Evolutionary conservation across 129 eudicot species (phyloP), one percentile per base, ranked within the genome.

Genomic region (Daucus carota): DNA sequence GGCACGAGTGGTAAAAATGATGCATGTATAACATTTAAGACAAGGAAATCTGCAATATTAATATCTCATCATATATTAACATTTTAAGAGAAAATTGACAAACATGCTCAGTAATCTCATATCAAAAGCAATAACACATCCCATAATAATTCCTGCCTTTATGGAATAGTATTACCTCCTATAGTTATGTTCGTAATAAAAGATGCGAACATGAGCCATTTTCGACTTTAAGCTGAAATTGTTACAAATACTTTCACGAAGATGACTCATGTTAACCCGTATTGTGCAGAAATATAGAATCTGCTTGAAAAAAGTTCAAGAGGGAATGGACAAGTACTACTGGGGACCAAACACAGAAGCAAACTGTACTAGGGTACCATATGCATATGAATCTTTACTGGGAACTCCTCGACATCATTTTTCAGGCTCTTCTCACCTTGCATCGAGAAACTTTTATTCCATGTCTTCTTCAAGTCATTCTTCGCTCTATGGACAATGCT

Each of bases 241-340:
- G n/a, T n/a, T n/a, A 24, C 5, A 62, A 28, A 62, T 6, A 54
- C 29, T 8, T 8, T n/a, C 29, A 10, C 4, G 4, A 24, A 50
- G n/a, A 52, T 2, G 1, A 48, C 18, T 48, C 29, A 41, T 43
- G 12, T 24, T 43, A 41, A 28, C 34, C 13, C 31, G 29, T 42
- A 43, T 26, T 72, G 20, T 50, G 72, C 86, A 83, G 86, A 83
- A 83, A 62, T 71, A 67, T 46, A 75, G 86, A 22, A 38, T 54
- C 14, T 10, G 60, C 60, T 12, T 72, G 60, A 78, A 75, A 62
- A 60, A 60, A 43, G 45, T 33, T 73, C 79, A 78, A 57, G 82
- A 82, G 42, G 43, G 32, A 26, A 34, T 69, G 13, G 38, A 34
- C 44, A 18, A 45, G 28, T 38, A 38, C 24, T 50, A 11, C 26